Evolutionary conservation across 2,329 filamentous ascomycete species (phyloP).

Genomic region (Plectosphaerella sp.): DNA sequence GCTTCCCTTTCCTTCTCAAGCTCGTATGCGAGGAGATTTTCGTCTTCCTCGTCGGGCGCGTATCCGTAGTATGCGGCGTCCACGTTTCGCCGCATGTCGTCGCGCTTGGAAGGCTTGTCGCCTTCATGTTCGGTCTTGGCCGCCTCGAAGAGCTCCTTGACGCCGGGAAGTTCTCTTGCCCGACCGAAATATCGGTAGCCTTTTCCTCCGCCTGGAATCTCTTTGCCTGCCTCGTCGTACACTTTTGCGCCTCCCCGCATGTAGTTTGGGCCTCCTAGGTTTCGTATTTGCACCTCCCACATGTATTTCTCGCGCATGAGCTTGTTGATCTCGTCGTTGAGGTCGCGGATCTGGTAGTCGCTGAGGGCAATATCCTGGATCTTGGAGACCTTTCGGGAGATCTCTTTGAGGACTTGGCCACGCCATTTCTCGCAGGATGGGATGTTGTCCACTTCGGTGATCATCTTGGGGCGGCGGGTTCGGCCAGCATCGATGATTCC

Average conservation of each 20-base stretch:
- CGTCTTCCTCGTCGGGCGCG: constrained; percentile 87
- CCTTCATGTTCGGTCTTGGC: constrained; percentile 48
- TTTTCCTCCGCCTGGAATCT: constrained; percentile 72
- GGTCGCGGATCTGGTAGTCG: constrained; percentile 94
- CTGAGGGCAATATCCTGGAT: constrained; percentile 90
- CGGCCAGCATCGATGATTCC: constrained; percentile 93
- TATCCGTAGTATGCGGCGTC: constrained; percentile 97
- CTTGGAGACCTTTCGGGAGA: constrained; percentile 91
- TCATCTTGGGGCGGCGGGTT: constrained; percentile 83
- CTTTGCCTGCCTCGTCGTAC: constrained; percentile 69
- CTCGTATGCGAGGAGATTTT: constrained; percentile 75
- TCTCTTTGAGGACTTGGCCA: constrained; percentile 93
- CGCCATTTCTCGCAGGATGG: constrained; percentile 95
- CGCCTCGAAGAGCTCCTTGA: constrained; percentile 93
- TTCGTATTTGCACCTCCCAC: constrained; percentile 96
- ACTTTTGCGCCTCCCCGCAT: constrained; percentile 70
- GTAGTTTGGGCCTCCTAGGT: constrained; percentile 95
- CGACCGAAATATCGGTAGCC: constrained; percentile 94
- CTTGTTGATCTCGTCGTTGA: constrained; percentile 99
- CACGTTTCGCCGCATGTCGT: constrained; percentile 66
- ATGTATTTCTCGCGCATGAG: constrained; percentile 98
- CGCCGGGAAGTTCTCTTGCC: constrained; percentile 83
- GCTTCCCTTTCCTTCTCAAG: constrained; percentile 78
- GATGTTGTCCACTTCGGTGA: constrained; percentile 81
- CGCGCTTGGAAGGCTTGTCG: constrained; percentile 61